A percentile compares a stretch with the other conserved stretches of the same genome.
phyloP scores from a whole-genome alignment of 306 rosid species.

The Hylodesmum podocarpum region DNA sequence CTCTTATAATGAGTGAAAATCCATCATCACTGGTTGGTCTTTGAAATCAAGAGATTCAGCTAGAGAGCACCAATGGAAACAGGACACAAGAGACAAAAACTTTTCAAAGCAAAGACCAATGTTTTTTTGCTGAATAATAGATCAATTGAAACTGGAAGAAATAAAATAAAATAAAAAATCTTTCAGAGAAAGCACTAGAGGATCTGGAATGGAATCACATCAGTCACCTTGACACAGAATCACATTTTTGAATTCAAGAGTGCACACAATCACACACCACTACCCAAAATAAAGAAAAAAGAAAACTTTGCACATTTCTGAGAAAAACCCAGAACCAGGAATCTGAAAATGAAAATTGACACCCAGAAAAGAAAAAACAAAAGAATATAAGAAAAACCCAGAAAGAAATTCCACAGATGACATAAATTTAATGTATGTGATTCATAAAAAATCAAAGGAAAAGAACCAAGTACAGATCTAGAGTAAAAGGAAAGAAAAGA shows the following conservation, averaged over 20 bases:
- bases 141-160: not conserved
- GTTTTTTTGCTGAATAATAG: not conserved
- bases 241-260: not conserved
- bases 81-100: not conserved
- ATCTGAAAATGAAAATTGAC: not conserved
- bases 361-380: not conserved
- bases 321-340: not conserved
- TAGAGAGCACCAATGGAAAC: not conserved
- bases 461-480: slow-evolving; percentile 12
- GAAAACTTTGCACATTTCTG: not conserved
- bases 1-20: not conserved
- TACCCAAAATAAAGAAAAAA: slow-evolving; percentile 13
- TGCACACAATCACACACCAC: not conserved
- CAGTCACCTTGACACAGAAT: not conserved
- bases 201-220: slow-evolving; percentile 21
- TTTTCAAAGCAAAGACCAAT: not conserved
- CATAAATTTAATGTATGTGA: not conserved
- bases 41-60: not conserved
- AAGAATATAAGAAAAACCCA: not conserved
- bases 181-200: not conserved
- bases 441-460: not conserved
- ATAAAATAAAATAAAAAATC: not conserved
- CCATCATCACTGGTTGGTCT: not conserved
- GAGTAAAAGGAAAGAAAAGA: not conserved
- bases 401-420: not conserved